phyloP scores from a whole-genome alignment of 495 filamentous ascomycete species.

The Elaphomyces granulatus region DNA sequence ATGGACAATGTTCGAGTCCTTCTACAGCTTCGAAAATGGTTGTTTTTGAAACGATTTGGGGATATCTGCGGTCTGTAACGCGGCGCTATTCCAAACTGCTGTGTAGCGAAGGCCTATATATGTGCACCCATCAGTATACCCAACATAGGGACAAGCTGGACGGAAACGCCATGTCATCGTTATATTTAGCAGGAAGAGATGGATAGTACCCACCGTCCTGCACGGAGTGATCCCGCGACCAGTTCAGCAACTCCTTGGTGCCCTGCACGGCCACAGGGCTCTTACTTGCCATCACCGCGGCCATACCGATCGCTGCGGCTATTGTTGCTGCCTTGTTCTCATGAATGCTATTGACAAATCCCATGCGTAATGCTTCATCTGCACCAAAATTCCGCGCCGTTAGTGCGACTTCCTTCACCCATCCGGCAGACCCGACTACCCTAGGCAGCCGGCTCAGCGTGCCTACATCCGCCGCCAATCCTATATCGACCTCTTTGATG shows the following conservation, averaged over 20 bases:
- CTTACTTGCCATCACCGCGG: constrained; percentile 56
- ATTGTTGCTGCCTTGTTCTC: constrained; percentile 48
- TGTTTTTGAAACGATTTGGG: no score
- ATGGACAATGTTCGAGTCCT: no score
- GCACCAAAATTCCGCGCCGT: constrained; percentile 64
- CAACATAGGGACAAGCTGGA: constrained; percentile 4
- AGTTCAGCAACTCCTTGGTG: constrained; percentile 88
- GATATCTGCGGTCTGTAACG: constrained; percentile 71
- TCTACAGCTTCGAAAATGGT: no score
- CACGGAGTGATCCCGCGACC: constrained; percentile 61
- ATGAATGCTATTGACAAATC: constrained; percentile 70
- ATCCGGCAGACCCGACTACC: constrained; percentile 57
- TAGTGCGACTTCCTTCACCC: constrained; percentile 85
- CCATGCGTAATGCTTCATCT: constrained; percentile 66
- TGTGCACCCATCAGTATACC: neutral
- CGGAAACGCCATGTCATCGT: no score
- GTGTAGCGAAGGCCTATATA: constrained; percentile 62
- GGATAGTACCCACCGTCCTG: constrained; percentile 47
- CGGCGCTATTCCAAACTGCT: constrained; percentile 69
- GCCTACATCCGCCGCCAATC: constrained; percentile 85
- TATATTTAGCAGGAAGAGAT: constrained; percentile 7
- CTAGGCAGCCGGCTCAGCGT: constrained; percentile 78
- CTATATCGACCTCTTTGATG: constrained; percentile 94
- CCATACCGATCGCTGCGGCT: constrained; percentile 48
- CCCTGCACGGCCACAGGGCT: constrained; percentile 85